Base-by-base conservation (phyloP, 805 yeast genomes). In the Tetrapisispora phaffii region DNA sequence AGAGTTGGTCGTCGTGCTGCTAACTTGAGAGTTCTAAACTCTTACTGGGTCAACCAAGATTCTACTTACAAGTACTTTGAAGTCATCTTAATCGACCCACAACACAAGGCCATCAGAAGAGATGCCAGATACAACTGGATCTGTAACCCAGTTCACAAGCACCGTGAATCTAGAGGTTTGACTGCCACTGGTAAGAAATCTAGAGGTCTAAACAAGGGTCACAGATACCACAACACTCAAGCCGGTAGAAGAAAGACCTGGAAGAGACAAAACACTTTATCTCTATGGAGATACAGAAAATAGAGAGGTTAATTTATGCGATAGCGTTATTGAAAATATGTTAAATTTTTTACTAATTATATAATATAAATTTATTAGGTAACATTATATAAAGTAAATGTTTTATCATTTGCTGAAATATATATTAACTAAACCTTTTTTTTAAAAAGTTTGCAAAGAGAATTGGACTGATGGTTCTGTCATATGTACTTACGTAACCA, bases 141-240 rank as follows among this genome's bases (percentile, higher is more conserved):
- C 76, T 88, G 76, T 71, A 85, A 86, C 85, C 96, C 98, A 68
- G 98, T 93, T 59, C 98, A 93, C 95, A 93, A 93, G 84, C 97
- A 87, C 85, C 88, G 98, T 77, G 98, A 93, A 79, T 76, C 94
- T 67, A 90, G 98, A 83, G 97, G 97, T 75, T 86, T 93, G 68
- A 93, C 98, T 68, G 69, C 96, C 65, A 80, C 89, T 64, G 98
- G 98, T 72, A 93, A 89, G 94, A 84, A 88, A 76, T 87, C 95
- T 76, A 85, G 98, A 82, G 98, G 98, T 86, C 87, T 93, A 82
- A 88, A 89, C 95, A 93, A 90, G 86, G 98, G 98, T 74, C 98
- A 93, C 90, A 77, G 79, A 74, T 93, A 68, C 96, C 80, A 83
- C 96, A 88, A 90, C 83, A 90, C 97, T 80, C 73, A 75, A 67